Evolutionary conservation across 2,329 filamentous ascomycete species (phyloP), one percentile per base, ranked within the genome.

Genomic region (Spiromastix sp.): DNA sequence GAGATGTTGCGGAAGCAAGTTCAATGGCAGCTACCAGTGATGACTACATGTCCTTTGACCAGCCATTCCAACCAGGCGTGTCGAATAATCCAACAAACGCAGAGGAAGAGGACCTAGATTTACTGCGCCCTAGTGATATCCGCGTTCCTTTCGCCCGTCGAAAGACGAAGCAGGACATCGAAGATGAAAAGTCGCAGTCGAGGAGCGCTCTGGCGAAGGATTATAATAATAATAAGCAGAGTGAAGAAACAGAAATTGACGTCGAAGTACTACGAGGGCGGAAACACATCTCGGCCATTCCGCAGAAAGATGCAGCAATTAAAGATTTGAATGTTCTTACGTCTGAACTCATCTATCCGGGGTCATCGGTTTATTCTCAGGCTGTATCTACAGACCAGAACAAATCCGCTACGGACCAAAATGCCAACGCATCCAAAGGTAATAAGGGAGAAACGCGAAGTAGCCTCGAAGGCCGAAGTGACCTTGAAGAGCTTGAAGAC

Each of bases 61-160:
- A n/a, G n/a, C n/a, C n/a, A n/a, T n/a, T n/a, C n/a, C n/a, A n/a
- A n/a, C n/a, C n/a, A n/a, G n/a, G n/a, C n/a, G n/a, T n/a, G n/a
- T n/a, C n/a, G n/a, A n/a, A n/a, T n/a, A n/a, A n/a, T n/a, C 19
- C 21, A 7, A 24, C 7, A 7, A 24, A 7, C 7, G 21, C 21
- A 24, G 47, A 43, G 41, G 44, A 39, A n/a, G 49, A 55, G 24
- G 51, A 56, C 34, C 38, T 61, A 18, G 51, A 59, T 22, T 37
- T 48, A n/a, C 42, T 61, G 26, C 46, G 49, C 25, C 52, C 57
- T 2, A 57, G 49, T 34, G 58, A 61, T 42, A 54, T 61, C 13
- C 51, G 57, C 30, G 50, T 53, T 9, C 42, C 48, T 15, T 59
- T 52, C 36, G 44, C 45, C 30, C 21, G 44, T 9, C 45, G 42